These are phyloP conservation scores for Medicago arabica DNA, from an alignment of 306 rosid genomes.

Conservation along the genomic window DNA sequence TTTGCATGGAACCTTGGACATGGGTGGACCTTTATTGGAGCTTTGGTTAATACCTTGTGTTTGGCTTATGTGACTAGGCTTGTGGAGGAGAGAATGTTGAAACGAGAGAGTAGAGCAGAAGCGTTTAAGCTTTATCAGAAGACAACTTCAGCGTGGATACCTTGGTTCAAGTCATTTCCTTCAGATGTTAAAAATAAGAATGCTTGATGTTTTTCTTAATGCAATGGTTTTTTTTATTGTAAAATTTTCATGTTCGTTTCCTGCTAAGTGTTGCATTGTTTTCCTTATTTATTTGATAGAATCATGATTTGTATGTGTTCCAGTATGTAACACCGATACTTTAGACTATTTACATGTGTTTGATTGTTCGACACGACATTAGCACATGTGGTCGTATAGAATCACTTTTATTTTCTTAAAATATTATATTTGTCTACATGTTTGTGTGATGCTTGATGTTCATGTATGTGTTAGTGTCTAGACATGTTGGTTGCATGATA, in stretches of 20 bases:
- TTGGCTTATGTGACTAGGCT: conserved; percentile 85
- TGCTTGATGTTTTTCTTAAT: conserved; percentile 46
- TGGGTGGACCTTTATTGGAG: conserved; percentile 73
- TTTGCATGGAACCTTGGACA: conserved; percentile 80
- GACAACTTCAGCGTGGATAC: conserved; percentile 89
- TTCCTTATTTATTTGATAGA: conserved; percentile 43
- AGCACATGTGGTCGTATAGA: background rate
- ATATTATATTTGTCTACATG: background rate
- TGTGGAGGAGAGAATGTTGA: conserved; percentile 87
- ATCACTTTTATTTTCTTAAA: background rate
- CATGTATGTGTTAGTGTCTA: too few relatives aligned
- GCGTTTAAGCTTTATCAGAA: conserved; percentile 81
- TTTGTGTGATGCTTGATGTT: background rate
- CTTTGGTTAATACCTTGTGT: conserved; percentile 72
- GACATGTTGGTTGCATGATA: background rate
- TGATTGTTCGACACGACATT: background rate
- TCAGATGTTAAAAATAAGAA: conserved; percentile 61
- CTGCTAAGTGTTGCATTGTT: conserved; percentile 17
- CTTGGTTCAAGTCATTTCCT: conserved; percentile 75
- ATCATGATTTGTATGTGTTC: conserved; percentile 44
- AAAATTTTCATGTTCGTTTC: conserved; percentile 38
- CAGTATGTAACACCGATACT: background rate
- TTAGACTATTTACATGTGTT: background rate
- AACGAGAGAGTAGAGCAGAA: conserved; percentile 66
- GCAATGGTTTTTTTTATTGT: conserved; percentile 32